Evolutionary conservation across 2,329 filamentous ascomycete species (phyloP).

Genomic region (Dothideomycetidae sp.): DNA sequence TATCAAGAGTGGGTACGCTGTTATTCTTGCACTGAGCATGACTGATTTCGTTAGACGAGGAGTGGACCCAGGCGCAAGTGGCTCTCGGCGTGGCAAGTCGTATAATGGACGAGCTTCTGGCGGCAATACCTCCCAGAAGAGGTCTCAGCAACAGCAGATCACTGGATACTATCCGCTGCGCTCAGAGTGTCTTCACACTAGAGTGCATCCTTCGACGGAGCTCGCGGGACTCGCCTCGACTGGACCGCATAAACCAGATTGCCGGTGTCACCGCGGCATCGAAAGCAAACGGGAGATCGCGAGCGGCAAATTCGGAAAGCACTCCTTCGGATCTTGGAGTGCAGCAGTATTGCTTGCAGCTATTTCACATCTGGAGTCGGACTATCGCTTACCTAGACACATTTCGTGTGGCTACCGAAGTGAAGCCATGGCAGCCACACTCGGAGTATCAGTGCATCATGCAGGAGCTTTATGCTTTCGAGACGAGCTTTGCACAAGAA

Average conservation of each 20-base stretch:
- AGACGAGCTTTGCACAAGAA: conserved; percentile 5
- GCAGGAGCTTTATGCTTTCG: conserved; percentile 5
- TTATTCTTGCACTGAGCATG: not conserved
- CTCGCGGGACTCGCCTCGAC: not conserved
- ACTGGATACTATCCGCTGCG: conserved; percentile 4
- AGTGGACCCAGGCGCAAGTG: conserved; percentile 3
- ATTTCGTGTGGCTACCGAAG: not conserved
- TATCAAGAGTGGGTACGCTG: conserved; percentile 1
- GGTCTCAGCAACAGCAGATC: not conserved
- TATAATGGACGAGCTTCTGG: conserved; percentile 3
- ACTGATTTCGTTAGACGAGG: not conserved
- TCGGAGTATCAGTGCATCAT: conserved; percentile 6
- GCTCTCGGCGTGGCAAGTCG: not conserved
- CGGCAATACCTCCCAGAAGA: not conserved
- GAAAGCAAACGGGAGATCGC: not conserved
- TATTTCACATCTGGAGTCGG: conserved; percentile 5
- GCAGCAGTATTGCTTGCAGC: conserved; percentile 1
- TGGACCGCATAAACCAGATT: not conserved
- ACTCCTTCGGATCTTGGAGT: conserved; percentile 4
- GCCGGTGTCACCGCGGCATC: not conserved
- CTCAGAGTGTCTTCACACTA: conserved; percentile 7
- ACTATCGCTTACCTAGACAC: conserved; percentile 2
- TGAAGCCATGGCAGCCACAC: conserved; percentile 3
- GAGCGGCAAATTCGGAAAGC: not conserved
- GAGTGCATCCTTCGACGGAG: conserved; percentile 3